Evolutionary conservation across 768 basidiomycete genomes (phyloP).

Genomic region (Tubosaeta brunneosetosa): DNA sequence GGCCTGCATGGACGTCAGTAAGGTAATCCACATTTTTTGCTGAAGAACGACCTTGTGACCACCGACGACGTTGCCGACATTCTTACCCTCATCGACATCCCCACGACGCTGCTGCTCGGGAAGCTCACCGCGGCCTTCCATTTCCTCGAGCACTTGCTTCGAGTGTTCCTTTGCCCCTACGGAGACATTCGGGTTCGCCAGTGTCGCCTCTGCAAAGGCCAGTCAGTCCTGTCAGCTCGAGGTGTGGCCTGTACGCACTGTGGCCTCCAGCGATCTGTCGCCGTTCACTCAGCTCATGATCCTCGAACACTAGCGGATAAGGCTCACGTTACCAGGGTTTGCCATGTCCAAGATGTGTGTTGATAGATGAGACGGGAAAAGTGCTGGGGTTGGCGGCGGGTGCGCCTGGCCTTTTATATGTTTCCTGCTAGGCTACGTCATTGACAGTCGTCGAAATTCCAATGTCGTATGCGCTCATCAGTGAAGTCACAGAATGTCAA

Average conservation of each 20-base stretch:
- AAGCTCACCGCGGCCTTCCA: slow-evolving; percentile 13
- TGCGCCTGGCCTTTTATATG: slow-evolving; percentile 2
- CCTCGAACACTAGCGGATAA: neutral
- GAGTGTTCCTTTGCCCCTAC: slow-evolving; percentile 22
- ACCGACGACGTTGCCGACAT: slow-evolving; percentile 17
- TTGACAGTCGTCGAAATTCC: neutral
- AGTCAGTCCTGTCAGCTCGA: neutral
- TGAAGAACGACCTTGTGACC: slow-evolving; percentile 15
- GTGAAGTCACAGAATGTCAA: slow-evolving; percentile 2
- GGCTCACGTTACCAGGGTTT: slow-evolving; percentile 18
- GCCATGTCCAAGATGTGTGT: slow-evolving; percentile 7
- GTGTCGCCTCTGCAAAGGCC: slow-evolving; percentile 16
- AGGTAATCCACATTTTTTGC: too few species aligned
- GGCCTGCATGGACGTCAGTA: slow-evolving; percentile 6
- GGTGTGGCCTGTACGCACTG: neutral
- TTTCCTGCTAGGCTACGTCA: slow-evolving; percentile 12
- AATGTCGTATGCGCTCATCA: slow-evolving; percentile 4
- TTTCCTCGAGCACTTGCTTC: slow-evolving; percentile 21
- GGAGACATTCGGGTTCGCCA: slow-evolving; percentile 25
- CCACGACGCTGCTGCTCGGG: slow-evolving; percentile 8
- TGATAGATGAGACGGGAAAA: neutral
- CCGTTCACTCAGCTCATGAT: neutral
- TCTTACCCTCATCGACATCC: neutral
- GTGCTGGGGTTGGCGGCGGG: neutral
- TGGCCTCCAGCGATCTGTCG: slow-evolving; percentile 15